phyloP scores from a whole-genome alignment of 2,329 filamentous ascomycete genomes.

The Arthroderma sp. region DNA sequence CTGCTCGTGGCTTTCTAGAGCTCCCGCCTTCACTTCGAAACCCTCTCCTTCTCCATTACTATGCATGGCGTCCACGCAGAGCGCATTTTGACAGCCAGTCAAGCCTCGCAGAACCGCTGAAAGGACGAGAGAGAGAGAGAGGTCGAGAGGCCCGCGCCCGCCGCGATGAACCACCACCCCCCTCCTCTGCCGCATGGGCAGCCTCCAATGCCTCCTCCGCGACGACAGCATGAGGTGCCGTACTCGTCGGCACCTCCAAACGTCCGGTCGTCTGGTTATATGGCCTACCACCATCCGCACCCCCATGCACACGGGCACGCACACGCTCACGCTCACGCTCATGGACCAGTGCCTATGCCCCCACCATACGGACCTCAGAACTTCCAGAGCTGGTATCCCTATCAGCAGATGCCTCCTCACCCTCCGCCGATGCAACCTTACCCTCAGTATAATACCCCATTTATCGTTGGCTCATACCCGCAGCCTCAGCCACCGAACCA shows the following conservation, averaged over 20 bases:
- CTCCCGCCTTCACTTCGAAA: background rate
- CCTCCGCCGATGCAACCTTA: constrained; percentile 31
- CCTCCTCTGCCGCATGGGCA: constrained; percentile 37
- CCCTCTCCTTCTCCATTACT: background rate
- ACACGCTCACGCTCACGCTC: constrained; percentile 37
- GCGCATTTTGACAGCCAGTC: constrained; percentile 5
- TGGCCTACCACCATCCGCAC: constrained; percentile 44
- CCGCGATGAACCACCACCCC: constrained; percentile 34
- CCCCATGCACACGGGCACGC: constrained; percentile 25
- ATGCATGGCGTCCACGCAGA: constrained; percentile 4
- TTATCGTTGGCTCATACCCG: constrained; percentile 35
- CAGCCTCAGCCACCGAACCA: constrained; percentile 32
- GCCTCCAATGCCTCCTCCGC: constrained; percentile 39
- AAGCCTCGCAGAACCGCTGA: constrained; percentile 2
- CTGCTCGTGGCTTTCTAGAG: background rate
- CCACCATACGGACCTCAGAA: constrained; percentile 37
- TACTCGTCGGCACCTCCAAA: constrained; percentile 37
- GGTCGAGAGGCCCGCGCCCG: constrained; percentile 15
- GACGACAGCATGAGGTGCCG: constrained; percentile 36
- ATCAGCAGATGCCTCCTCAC: constrained; percentile 30
- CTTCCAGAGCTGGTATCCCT: constrained; percentile 36
- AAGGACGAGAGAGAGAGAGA: constrained; percentile 9
- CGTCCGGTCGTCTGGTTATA: constrained; percentile 48
- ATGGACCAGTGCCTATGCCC: constrained; percentile 37
- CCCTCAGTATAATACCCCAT: constrained; percentile 31